A percentile compares a stretch with the other conserved stretches of the same genome.
Conservation (phyloP, 768 basidiomycete genomes). For the Lactarius tabidus region DNA sequence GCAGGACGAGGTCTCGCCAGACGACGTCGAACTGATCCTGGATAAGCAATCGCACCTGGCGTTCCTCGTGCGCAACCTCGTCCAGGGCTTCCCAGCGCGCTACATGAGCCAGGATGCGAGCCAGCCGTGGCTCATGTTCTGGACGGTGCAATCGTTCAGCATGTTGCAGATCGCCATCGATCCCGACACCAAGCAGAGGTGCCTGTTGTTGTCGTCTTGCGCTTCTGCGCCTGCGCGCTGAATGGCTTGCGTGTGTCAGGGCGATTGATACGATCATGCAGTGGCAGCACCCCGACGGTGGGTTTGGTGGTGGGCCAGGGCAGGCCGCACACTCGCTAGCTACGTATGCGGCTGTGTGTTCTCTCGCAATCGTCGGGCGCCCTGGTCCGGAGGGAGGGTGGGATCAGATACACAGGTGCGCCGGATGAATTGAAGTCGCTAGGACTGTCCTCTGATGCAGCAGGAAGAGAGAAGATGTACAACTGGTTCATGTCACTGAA, state of each 20-base stretch:
- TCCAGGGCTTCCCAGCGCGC: slow-evolving; percentile 74
- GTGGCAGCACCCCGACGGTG: slow-evolving; percentile 83
- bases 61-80: slow-evolving; percentile 65
- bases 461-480: slow-evolving; percentile 66
- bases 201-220: slow-evolving; percentile 22
- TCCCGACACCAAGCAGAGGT: slow-evolving; percentile 74
- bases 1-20: slow-evolving; percentile 46
- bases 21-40: slow-evolving; percentile 38
- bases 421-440: not conserved
- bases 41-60: slow-evolving; percentile 67
- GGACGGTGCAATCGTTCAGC: slow-evolving; percentile 85
- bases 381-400: slow-evolving; percentile 75
- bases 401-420: slow-evolving; percentile 81
- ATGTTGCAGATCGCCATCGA: slow-evolving; percentile 75
- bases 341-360: slow-evolving; percentile 83
- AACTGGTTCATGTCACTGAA: slow-evolving; percentile 90
- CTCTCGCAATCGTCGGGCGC: slow-evolving; percentile 76
- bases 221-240: slow-evolving; percentile 4
- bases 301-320: slow-evolving; percentile 88
- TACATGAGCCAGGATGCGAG: slow-evolving; percentile 90
- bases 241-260: slow-evolving; percentile 38
- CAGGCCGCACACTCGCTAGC: slow-evolving; percentile 86
- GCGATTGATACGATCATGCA: slow-evolving; percentile 75
- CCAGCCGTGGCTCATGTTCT: slow-evolving; percentile 93
- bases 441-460: not conserved